Base-by-base conservation (phyloP, 2,329 filamentous ascomycete species). In the Zasmidium angulare region DNA sequence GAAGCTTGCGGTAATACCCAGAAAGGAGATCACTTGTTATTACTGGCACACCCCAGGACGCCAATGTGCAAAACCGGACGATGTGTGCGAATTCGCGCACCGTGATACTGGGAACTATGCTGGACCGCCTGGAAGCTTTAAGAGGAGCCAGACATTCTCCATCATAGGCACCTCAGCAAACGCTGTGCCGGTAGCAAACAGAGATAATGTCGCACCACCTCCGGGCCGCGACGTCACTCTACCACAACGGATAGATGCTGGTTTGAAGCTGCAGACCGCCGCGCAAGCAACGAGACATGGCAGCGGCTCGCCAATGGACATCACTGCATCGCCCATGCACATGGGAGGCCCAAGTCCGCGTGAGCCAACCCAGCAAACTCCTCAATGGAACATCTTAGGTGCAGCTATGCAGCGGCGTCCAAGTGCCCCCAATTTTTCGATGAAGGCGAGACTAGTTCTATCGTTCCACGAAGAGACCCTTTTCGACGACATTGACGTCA, bases 41-140 rank as follows among this genome's bases (percentile, higher is more conserved):
- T 59, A 50, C 12, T 68, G 63, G 64, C 46, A 43, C 1, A 43
- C 46, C 19, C n/a, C n/a, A n/a, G 50, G 55, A 10, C 7, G 21
- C 17, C n/a, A 17, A 10, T 68, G 67, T 58, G 58, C 31, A 9
- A 63, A 49, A 10, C 22, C 56, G 11, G 64, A 61, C 6, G 46
- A 55, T 24, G 50, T 46, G 3, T 72, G 69, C 46, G 54, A 50
- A 11, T 72, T 60, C 46, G 66, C 69, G 20, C 69, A 72, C 48
- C 48, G 50, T 10, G 63, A 64, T 21, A 63, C 63, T 43, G 59
- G 57, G 2, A 29, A 57, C 19, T 57, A 63, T 58, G 61, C 58
- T 47, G 46, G 47, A 29, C 46, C 47, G 31, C 57, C 57, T 19
- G 52, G 48, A 29, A 40, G 31, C n/a, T 51, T 36, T 31, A 59